phyloP scores from a whole-genome alignment of 1,139 yeast genomes.

The Yamadazyma sp. region DNA sequence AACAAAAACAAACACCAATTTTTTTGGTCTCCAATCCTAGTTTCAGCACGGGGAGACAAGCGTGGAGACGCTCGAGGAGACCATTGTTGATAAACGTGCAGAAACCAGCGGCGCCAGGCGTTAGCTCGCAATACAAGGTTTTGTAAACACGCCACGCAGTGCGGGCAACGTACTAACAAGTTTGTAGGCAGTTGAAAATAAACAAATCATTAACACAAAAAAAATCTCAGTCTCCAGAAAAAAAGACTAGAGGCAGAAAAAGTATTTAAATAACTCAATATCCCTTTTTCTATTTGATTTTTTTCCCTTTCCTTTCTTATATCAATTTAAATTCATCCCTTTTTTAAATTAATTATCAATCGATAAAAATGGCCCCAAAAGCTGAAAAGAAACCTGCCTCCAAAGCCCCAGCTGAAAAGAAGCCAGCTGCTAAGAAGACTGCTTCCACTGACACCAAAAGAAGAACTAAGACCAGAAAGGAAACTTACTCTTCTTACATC shows the following conservation, averaged over 20 bases:
- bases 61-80: neutral
- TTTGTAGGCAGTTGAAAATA: neutral
- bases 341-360: slow-evolving; percentile 15
- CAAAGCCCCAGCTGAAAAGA: slow-evolving; percentile 97
- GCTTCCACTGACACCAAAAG: slow-evolving; percentile 82
- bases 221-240: slow-evolving; percentile 1
- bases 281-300: slow-evolving; percentile 10
- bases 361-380: slow-evolving; percentile 82
- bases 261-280: slow-evolving; percentile 13
- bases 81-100: slow-evolving; percentile 1
- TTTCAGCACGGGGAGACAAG: neutral
- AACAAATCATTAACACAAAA: neutral
- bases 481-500: slow-evolving; percentile 97
- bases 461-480: slow-evolving; percentile 97
- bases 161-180: neutral
- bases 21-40: neutral
- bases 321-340: slow-evolving; percentile 5
- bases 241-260: slow-evolving; percentile 1
- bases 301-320: slow-evolving; percentile 6
- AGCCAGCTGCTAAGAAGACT: slow-evolving; percentile 95
- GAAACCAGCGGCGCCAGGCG: neutral
- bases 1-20: neutral
- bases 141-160: neutral
- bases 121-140: neutral
- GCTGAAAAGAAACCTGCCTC: slow-evolving; percentile 99